Evolutionary conservation across 768 basidiomycete species (phyloP).

Genomic region (Amylocystis lapponica): DNA sequence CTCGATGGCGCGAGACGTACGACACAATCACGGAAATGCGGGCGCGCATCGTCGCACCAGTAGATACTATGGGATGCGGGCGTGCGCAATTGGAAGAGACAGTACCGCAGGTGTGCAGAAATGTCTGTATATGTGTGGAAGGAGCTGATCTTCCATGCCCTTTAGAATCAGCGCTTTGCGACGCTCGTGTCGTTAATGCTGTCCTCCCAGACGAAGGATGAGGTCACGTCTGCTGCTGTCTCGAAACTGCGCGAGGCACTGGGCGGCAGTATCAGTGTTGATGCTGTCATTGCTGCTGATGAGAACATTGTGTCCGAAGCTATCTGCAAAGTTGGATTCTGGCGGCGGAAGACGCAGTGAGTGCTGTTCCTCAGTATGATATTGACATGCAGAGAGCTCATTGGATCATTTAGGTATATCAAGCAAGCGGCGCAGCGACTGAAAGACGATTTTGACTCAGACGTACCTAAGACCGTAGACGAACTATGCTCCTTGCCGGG

Average conservation of each 20-base stretch:
- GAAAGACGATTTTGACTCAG: slow-evolving; percentile 66
- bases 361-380: slow-evolving; percentile 19
- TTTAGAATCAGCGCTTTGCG: slow-evolving; percentile 73
- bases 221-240: slow-evolving; percentile 79
- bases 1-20: slow-evolving; percentile 43
- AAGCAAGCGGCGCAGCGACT: slow-evolving; percentile 68
- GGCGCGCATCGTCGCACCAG: slow-evolving; percentile 69
- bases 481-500: slow-evolving; percentile 84
- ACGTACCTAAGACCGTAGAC: slow-evolving; percentile 85
- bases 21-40: slow-evolving; percentile 74
- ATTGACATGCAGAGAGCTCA: neutral
- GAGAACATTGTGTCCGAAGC: slow-evolving; percentile 58
- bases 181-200: slow-evolving; percentile 93
- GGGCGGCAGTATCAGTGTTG: slow-evolving; percentile 74
- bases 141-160: neutral
- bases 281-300: slow-evolving; percentile 58
- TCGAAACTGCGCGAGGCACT: slow-evolving; percentile 63
- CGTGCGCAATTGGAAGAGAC: slow-evolving; percentile 56
- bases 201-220: slow-evolving; percentile 93
- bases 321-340: slow-evolving; percentile 90
- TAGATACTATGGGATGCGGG: slow-evolving; percentile 90
- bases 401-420: slow-evolving; percentile 54
- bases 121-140: neutral
- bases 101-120: slow-evolving; percentile 61
- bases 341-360: slow-evolving; percentile 81